These are phyloP conservation scores for Trichomonascaceae sp. DNA, from an alignment of 1,139 yeast genomes.

Conservation along the genomic window DNA sequence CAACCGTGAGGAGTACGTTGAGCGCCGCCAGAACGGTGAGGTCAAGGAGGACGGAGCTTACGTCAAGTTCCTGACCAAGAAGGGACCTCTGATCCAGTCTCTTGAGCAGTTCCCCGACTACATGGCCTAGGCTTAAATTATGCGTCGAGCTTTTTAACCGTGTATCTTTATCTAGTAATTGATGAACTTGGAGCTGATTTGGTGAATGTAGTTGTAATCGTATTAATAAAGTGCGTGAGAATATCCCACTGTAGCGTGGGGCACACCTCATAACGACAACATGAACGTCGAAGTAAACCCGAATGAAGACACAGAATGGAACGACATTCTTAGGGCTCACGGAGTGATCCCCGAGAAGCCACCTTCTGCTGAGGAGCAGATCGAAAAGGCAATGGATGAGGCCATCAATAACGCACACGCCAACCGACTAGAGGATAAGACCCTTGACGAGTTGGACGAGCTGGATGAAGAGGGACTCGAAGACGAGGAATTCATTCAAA, in stretches of 20 bases:
- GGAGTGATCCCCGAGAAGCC: conserved; percentile 90
- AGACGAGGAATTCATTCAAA: conserved; percentile 60
- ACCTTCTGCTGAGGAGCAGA: conserved; percentile 74
- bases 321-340: conserved; percentile 77
- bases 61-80: conserved; percentile 94
- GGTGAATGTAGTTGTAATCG: no score
- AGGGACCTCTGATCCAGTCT: conserved; percentile 91
- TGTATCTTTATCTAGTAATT: no score
- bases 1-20: conserved; percentile 93
- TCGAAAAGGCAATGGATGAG: conserved; percentile 79
- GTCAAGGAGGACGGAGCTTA: conserved; percentile 99
- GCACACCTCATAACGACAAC: neutral
- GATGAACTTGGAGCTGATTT: no score
- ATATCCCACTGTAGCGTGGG: neutral
- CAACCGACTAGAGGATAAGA: conserved; percentile 59
- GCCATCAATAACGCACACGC: conserved; percentile 67
- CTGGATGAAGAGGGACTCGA: conserved; percentile 59
- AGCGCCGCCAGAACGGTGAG: conserved; percentile 92
- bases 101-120: conserved; percentile 90
- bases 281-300: conserved; percentile 87
- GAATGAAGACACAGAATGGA: conserved; percentile 96
- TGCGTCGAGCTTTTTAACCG: no score
- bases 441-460: conserved; percentile 67
- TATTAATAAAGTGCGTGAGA: no score
- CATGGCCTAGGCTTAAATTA: conserved; percentile 16